These are phyloP conservation scores for Massarina eburnea DNA, from an alignment of 2,329 filamentous ascomycete species.

Conservation along the genomic window DNA sequence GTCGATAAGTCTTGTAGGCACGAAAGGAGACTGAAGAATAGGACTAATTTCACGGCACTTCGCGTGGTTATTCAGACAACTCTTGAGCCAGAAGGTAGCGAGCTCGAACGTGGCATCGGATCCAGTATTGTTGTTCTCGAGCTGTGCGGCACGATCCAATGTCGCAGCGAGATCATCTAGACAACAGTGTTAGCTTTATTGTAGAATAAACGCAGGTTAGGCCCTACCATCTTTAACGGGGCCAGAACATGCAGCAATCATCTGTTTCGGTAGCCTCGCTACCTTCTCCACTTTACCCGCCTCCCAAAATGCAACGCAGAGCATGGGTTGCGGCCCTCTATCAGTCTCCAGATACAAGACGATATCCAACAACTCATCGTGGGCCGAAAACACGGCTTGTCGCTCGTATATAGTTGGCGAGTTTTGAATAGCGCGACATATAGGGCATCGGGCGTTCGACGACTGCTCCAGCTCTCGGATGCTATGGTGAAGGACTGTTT, in stretches of 20 bases:
- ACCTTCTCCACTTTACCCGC: not conserved
- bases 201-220: not conserved
- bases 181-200: not conserved
- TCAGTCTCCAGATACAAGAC: slow-evolving; percentile 13
- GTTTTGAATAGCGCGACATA: slow-evolving; percentile 20
- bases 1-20: slow-evolving; percentile 23
- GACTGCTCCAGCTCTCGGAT: slow-evolving; percentile 18
- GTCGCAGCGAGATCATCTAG: slow-evolving; percentile 15
- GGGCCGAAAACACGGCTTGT: slow-evolving; percentile 8
- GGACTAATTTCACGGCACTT: slow-evolving; percentile 6
- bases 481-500: slow-evolving; percentile 15
- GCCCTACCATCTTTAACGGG: slow-evolving; percentile 14
- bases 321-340: slow-evolving; percentile 13
- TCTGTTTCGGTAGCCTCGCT: slow-evolving; percentile 11
- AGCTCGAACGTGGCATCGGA: slow-evolving; percentile 21
- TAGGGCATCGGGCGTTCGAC: slow-evolving; percentile 14
- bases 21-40: slow-evolving; percentile 4
- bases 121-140: slow-evolving; percentile 16
- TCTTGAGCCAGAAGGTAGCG: slow-evolving; percentile 18
- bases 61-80: slow-evolving; percentile 14
- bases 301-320: slow-evolving; percentile 15
- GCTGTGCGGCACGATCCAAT: slow-evolving; percentile 5
- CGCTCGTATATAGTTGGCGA: slow-evolving; percentile 15
- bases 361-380: slow-evolving; percentile 15
- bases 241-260: slow-evolving; percentile 12